Evolutionary conservation across 169 alveolate genomes (phyloP).

Genomic region (Cyclospora cayetanensis): DNA sequence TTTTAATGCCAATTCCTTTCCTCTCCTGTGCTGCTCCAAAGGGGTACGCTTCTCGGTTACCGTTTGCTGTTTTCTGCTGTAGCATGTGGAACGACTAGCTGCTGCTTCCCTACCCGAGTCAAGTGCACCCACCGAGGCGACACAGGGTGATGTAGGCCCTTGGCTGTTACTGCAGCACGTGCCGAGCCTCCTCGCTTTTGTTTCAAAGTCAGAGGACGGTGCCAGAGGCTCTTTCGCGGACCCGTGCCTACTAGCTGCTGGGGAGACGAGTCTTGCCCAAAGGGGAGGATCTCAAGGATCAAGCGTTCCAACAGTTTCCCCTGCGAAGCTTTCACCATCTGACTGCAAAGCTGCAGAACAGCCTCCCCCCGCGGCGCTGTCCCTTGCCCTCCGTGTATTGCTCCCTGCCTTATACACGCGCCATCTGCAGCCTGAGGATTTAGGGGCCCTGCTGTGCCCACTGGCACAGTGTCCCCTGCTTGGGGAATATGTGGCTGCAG

Average conservation of each 20-base stretch:
- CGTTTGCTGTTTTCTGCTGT: no score
- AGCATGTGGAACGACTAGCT: not conserved
- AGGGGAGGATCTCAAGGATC: no score
- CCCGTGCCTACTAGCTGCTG: not conserved
- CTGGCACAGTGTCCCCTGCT: not conserved
- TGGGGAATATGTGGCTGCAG: not conserved
- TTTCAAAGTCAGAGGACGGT: not conserved
- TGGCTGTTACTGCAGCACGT: not conserved
- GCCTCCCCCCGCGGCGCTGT: not conserved
- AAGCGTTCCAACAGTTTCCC: not conserved
- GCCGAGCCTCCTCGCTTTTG: not conserved
- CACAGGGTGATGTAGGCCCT: not conserved
- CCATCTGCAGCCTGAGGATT: not conserved
- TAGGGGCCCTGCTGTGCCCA: not conserved
- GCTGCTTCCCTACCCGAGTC: not conserved
- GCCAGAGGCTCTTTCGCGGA: not conserved
- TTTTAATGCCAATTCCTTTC: no score
- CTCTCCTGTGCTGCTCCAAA: no score
- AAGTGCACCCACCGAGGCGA: not conserved
- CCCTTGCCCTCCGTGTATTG: not conserved
- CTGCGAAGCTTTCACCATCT: not conserved
- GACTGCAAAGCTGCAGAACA: not conserved
- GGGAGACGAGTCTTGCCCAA: no score
- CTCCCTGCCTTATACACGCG: not conserved
- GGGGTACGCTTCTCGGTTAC: no score